phyloP scores from a whole-genome alignment of 345 rosid genomes.

The Orychophragmus violaceus region DNA sequence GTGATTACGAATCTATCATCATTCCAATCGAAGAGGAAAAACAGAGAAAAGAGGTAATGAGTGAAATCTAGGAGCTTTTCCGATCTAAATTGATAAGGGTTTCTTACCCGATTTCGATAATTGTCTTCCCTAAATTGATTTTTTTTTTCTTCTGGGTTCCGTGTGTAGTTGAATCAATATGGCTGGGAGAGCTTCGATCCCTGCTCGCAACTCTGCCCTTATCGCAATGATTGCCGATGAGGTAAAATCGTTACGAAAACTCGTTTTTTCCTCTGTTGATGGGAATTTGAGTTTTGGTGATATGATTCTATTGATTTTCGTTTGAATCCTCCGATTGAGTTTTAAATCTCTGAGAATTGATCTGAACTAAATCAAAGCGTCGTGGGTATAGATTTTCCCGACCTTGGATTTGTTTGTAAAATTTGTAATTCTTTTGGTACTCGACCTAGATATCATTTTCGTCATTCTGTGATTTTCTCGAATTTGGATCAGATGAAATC shows the following conservation, averaged over 20 bases:
- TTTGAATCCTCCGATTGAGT: background rate
- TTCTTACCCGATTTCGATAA: background rate
- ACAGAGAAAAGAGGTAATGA: conserved; percentile 24
- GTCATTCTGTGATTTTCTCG: background rate
- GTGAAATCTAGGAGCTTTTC: background rate
- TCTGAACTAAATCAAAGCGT: conserved; percentile 6
- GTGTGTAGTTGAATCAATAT: conserved; percentile 33
- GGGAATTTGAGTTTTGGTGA: background rate
- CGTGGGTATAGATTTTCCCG: background rate
- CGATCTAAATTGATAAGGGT: background rate
- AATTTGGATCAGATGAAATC: conserved; percentile 1
- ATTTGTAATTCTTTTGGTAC: background rate
- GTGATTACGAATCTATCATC: conserved; percentile 27
- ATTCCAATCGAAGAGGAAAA: conserved; percentile 11
- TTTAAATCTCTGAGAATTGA: conserved; percentile 16
- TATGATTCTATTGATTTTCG: background rate
- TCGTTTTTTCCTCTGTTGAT: background rate
- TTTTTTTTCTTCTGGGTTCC: background rate
- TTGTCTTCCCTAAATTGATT: background rate
- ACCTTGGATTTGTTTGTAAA: background rate
- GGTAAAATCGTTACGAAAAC: conserved; percentile 26
- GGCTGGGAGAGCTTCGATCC: conserved; percentile 63
- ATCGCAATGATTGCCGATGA: conserved; percentile 81
- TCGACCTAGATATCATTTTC: background rate
- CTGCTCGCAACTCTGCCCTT: conserved; percentile 52